Base-by-base conservation (phyloP, 2,329 filamentous ascomycete genomes). In the Trichoderma hamatum region DNA sequence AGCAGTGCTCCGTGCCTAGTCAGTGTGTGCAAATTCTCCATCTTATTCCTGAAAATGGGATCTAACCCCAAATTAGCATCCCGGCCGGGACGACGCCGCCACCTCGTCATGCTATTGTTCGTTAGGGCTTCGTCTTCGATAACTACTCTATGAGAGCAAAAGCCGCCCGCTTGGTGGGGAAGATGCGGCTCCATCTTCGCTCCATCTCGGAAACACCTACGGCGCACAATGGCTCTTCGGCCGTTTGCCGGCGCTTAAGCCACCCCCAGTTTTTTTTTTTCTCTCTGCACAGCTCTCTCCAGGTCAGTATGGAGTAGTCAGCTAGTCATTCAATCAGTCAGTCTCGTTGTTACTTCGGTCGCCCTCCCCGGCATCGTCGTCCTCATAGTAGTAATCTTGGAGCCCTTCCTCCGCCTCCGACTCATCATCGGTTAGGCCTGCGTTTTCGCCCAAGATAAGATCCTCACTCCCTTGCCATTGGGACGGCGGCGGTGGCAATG, bases 401-500 rank as follows among this genome's bases (percentile, higher is more conserved):
- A 76, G 75, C 21, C 76, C 77, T 63, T 79, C 78, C 66, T 82
- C 79, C 54, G 64, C 28, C 49, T 78, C 77, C 11, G 76, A 75
- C 19, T 76, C 76, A 65, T 79, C 79, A 63, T 82, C 79, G 68
- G 80, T 81, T 58, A 80, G 78, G 30, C 81, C 81, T 62, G 83
- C 78, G 11, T 80, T 77, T 55, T 82, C 82, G 60, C 84, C 84
- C 5, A 89, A 80, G 43, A 90, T 79, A 55, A 89, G 80, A 74
- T 90, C 88, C 74, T 90, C 88, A 72, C 88, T 90, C 24, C 88
- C 88, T 78, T 90, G 88, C 87, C 87, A 90, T 76, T 90, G 88
- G 10, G 87, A 87, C n/a, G 88, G 88, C 78, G 85, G 85, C 3
- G 80, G 81, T 13, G 88, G 87, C 73, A 89, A 80, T 62, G 85